These are phyloP conservation scores for Batkoa obscura DNA, from an alignment of 371 early-diverging fungal species.

Conservation along the genomic window DNA sequence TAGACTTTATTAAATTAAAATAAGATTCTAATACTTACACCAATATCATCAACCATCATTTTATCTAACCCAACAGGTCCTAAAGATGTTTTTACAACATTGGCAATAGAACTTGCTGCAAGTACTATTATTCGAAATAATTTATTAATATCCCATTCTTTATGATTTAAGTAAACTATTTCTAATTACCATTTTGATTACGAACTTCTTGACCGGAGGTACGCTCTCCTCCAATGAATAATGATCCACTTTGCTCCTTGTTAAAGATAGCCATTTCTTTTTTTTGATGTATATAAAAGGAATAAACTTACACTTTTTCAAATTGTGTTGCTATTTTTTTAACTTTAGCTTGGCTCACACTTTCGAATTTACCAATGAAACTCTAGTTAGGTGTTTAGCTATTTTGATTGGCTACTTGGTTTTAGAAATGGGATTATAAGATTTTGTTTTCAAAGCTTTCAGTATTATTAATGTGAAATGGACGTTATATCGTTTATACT, in stretches of 20 bases:
- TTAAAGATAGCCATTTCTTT: slow-evolving; percentile 14
- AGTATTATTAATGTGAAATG: too few species aligned
- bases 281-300: too few species aligned
- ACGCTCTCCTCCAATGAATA: slow-evolving; percentile 78
- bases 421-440: too few species aligned
- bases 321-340: too few species aligned
- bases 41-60: slow-evolving; percentile 99
- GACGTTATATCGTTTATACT: too few species aligned
- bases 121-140: slow-evolving; percentile 19
- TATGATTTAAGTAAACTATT: background rate
- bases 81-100: slow-evolving; percentile 95
- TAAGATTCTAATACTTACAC: slow-evolving; percentile 28
- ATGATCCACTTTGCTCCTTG: slow-evolving; percentile 19
- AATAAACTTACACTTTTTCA: too few species aligned
- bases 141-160: background rate
- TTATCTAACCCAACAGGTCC: slow-evolving; percentile 99
- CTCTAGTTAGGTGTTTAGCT: too few species aligned
- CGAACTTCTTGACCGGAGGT: slow-evolving; percentile 88
- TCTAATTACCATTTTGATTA: slow-evolving; percentile 72
- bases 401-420: too few species aligned
- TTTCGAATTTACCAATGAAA: too few species aligned
- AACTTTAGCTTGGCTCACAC: too few species aligned
- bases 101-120: slow-evolving; percentile 76
- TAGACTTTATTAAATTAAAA: slow-evolving; percentile 27
- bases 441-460: too few species aligned